A percentile compares a stretch with the other conserved stretches of the same genome.
These are phyloP conservation scores for Prototheca stagnorum DNA, from an alignment of 163 green algal genomes.

Conservation along the genomic window DNA sequence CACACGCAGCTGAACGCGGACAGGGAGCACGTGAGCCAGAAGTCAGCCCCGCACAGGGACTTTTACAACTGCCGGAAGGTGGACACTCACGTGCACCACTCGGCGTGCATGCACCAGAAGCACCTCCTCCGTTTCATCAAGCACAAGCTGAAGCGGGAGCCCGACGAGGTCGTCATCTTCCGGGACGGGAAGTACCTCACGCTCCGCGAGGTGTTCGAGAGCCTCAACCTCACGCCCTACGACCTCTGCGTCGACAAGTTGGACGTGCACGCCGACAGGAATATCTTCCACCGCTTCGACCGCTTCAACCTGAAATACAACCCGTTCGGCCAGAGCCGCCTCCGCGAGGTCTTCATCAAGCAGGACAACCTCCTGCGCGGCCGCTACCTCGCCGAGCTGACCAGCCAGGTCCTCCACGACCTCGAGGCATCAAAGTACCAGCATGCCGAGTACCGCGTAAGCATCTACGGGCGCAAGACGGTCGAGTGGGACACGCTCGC, in stretches of 20 bases:
- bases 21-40: conserved; percentile 94
- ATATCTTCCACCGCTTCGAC: conserved; percentile 98
- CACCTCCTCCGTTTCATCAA: conserved; percentile 99
- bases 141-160: conserved; percentile 84
- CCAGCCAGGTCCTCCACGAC: conserved; percentile 84
- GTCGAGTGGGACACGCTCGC: conserved; percentile 97
- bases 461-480: conserved; percentile 68
- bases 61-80: conserved; percentile 99
- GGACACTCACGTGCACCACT: conserved; percentile 82
- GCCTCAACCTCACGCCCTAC: conserved; percentile 81
- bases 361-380: conserved; percentile 75
- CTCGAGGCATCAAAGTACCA: conserved; percentile 91
- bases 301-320: conserved; percentile 99
- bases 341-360: conserved; percentile 99
- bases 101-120: conserved; percentile 99
- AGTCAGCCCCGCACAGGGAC: conserved; percentile 88
- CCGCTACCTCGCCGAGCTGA: conserved; percentile 92
- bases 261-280: conserved; percentile 99
- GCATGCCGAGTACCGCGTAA: conserved; percentile 93
- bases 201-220: conserved; percentile 92
- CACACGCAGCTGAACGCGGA: conserved; percentile 96
- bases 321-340: conserved; percentile 85
- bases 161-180: conserved; percentile 74
- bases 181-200: conserved; percentile 97
- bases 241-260: conserved; percentile 95